Evolutionary conservation across 2,329 filamentous ascomycete genomes (phyloP).

Genomic region (Ophiocordyceps camponoti-saundersi): DNA sequence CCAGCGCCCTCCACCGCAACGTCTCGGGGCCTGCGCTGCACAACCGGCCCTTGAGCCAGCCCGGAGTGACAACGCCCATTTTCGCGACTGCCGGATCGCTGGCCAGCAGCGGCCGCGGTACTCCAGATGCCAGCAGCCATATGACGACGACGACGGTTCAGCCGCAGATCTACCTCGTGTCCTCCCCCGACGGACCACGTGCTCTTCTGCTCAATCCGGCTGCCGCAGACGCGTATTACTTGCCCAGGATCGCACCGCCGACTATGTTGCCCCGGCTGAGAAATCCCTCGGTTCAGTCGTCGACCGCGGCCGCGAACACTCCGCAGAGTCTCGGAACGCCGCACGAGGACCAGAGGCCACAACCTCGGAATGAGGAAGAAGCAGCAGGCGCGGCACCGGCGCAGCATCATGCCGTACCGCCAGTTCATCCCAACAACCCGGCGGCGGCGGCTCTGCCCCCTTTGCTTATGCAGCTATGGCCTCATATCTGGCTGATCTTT

Average conservation of each 20-base stretch:
- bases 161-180: constrained; percentile 41
- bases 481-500: constrained; percentile 44
- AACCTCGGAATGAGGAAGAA: constrained; percentile 1
- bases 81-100: constrained; percentile 18
- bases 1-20: constrained; percentile 33
- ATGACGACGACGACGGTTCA: constrained; percentile 6
- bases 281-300: constrained; percentile 4
- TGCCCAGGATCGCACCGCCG: constrained; percentile 18
- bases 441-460: constrained; percentile 14
- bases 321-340: constrained; percentile 2
- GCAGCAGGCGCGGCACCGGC: constrained; percentile 3
- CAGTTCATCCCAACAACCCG: constrained; percentile 22
- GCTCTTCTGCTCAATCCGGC: constrained; percentile 37
- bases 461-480: constrained; percentile 26
- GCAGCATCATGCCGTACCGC: constrained; percentile 7
- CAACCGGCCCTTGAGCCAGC: constrained; percentile 14
- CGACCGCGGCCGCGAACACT: constrained; percentile 2
- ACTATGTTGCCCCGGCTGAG: constrained; percentile 11
- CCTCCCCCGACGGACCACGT: constrained; percentile 40
- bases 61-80: constrained; percentile 25
- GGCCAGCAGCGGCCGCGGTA: constrained; percentile 27
- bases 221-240: constrained; percentile 32
- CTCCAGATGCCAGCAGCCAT: constrained; percentile 23
- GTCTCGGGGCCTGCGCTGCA: constrained; percentile 27
- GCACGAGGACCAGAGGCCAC: constrained; percentile 6